These are phyloP conservation scores for Ophiostoma angusticollis DNA, from an alignment of 2,329 filamentous ascomycete species.

Conservation along the genomic window DNA sequence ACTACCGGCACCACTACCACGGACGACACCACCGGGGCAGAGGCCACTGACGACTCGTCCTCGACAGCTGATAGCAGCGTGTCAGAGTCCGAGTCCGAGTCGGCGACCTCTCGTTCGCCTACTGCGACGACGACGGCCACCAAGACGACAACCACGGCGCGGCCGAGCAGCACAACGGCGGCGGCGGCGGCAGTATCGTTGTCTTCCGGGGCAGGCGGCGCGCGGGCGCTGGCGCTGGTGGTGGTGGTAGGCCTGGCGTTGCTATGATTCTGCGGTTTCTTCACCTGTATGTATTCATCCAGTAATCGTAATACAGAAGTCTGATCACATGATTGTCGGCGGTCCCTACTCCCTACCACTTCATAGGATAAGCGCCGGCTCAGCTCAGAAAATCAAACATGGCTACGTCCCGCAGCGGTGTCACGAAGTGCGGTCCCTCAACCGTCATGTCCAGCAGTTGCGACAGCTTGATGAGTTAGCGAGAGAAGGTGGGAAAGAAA, in stretches of 20 bases:
- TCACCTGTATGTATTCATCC: too few species aligned
- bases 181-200: not conserved
- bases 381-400: constrained; percentile 4
- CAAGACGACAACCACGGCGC: not conserved
- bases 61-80: not conserved
- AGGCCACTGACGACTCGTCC: not conserved
- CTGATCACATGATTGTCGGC: too few species aligned
- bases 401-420: constrained; percentile 1
- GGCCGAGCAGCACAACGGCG: not conserved
- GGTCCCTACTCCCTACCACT: too few species aligned
- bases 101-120: too few species aligned
- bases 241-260: too few species aligned
- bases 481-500: not conserved
- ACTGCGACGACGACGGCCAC: not conserved
- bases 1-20: not conserved
- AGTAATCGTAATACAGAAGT: too few species aligned
- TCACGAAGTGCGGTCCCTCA: not conserved
- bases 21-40: not conserved
- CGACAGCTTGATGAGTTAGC: not conserved
- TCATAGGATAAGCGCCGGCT: too few species aligned
- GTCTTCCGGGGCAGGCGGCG: too few species aligned
- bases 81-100: too few species aligned
- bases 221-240: not conserved
- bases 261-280: too few species aligned
- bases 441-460: not conserved